Base-by-base conservation (phyloP, 495 filamentous ascomycete species). In the Aspergillus incahuasiensis region DNA sequence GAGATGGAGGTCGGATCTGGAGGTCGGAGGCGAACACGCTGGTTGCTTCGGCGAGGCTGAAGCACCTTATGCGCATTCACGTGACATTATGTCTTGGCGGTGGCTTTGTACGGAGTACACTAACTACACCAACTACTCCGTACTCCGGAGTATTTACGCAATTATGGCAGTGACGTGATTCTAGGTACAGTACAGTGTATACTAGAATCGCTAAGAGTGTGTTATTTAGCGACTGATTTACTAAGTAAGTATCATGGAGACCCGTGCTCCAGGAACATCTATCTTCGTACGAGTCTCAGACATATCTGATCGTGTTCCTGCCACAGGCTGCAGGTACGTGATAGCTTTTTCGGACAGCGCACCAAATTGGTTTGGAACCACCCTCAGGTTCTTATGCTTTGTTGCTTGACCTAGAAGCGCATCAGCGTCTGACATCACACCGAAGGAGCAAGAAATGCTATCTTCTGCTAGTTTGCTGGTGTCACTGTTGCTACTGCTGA, bases 261-360 rank as follows among this genome's bases (percentile, higher is more conserved):
- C 61, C 35, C 67, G 65, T 34, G 60, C 71, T 25, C 73, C 72
- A 21, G 74, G 69, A 20, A 78, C 63, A 54, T 75, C 66, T n/a
- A 78, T 54, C 44, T 78, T 76, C 0, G 73, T 75, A 48, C 57
- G 59, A 40, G 63, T 68, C 24, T 63, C 56, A 6, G 52, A 45
- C 22, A 16, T 40, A 19, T 43, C 54, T 41, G 54, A 49, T 34
- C 18, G 43, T 0, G 21, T 7, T n/a, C 19, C 38, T 16, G 44
- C 12, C 35, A 66, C 22, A 15, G 68, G 68, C 51, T 71, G 71
- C 18, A 66, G 59, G 54, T 74, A 77, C 13, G 69, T 73, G 48
- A 82, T 75, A 18, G 73, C 75, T 54, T 77, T 74, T 47, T 79
- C 78, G 7, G 77, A 80, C 35, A 80, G 55, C 40, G 76, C 76